Percentiles rank a stretch among this genome's conserved stretches.
These are phyloP conservation scores for Fusarium tupiense DNA, from an alignment of 2,329 filamentous ascomycete species.

Conservation along the genomic window DNA sequence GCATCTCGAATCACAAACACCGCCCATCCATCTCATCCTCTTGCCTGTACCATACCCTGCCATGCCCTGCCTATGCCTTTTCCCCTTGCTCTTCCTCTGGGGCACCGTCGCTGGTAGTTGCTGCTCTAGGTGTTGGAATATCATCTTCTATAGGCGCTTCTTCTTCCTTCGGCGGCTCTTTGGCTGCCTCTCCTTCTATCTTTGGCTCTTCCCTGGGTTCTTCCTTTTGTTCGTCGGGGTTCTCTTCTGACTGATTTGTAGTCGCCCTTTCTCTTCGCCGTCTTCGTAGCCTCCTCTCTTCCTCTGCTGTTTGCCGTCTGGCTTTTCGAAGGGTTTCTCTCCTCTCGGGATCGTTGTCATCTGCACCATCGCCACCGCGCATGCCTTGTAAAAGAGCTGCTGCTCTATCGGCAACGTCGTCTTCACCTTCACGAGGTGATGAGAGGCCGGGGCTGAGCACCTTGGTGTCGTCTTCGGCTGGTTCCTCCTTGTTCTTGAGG, in stretches of 20 bases:
- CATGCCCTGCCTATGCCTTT: slow-evolving; percentile 26
- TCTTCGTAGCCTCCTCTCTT: slow-evolving; percentile 75
- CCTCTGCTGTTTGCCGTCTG: slow-evolving; percentile 78
- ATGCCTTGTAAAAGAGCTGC: slow-evolving; percentile 86
- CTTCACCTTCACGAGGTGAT: slow-evolving; percentile 59
- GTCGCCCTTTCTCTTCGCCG: slow-evolving; percentile 71
- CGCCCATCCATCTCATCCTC: slow-evolving; percentile 26
- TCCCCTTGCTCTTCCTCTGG: slow-evolving; percentile 32
- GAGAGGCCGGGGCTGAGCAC: slow-evolving; percentile 61
- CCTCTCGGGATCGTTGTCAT: slow-evolving; percentile 59
- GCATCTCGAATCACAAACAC: slow-evolving; percentile 31
- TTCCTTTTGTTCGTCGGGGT: slow-evolving; percentile 36
- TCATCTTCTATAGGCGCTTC: slow-evolving; percentile 28
- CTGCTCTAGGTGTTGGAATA: slow-evolving; percentile 32
- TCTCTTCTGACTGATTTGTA: slow-evolving; percentile 47
- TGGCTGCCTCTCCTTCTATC: slow-evolving; percentile 17
- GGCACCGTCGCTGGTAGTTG: slow-evolving; percentile 22
- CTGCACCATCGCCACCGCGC: slow-evolving; percentile 71
- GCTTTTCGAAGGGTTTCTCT: slow-evolving; percentile 69
- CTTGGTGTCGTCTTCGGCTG: slow-evolving; percentile 60
- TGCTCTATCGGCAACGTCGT: slow-evolving; percentile 87
- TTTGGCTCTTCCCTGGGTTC: slow-evolving; percentile 28
- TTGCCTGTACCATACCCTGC: slow-evolving; percentile 37
- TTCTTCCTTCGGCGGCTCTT: slow-evolving; percentile 22
- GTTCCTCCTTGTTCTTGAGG: slow-evolving; percentile 47